Evolutionary conservation across 2,329 filamentous ascomycete species (phyloP).

Genomic region (Ceratocystis alfenasii): DNA sequence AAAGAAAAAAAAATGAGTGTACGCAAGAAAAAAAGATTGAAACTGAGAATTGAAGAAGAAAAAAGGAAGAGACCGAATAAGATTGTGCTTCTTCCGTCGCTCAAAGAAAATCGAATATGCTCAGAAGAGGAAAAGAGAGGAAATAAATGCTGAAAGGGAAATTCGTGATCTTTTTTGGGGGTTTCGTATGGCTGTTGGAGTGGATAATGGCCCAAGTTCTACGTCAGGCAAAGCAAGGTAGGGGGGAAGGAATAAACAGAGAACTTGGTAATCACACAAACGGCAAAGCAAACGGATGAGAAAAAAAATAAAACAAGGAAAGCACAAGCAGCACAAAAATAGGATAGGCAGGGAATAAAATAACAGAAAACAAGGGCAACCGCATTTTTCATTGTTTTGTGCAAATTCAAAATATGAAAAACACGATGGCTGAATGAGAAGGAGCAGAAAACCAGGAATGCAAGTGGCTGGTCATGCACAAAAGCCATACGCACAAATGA

Average conservation of each 20-base stretch:
- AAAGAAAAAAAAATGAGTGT: slow-evolving; percentile 12
- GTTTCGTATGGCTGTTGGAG: neutral
- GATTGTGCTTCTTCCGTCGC: neutral
- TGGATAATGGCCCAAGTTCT: neutral
- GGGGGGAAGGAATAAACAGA: slow-evolving; percentile 9
- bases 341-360: slow-evolving; percentile 2
- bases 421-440: neutral
- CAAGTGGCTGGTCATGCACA: slow-evolving; percentile 19
- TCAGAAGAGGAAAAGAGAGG: slow-evolving; percentile 1
- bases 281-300: neutral
- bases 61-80: neutral
- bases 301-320: slow-evolving; percentile 11
- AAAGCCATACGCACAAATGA: neutral
- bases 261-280: neutral
- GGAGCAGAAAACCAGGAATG: slow-evolving; percentile 11
- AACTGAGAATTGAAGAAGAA: slow-evolving; percentile 2
- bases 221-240: neutral
- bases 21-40: neutral
- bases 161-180: slow-evolving; percentile 10
- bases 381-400: slow-evolving; percentile 2
- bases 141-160: slow-evolving; percentile 6
- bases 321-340: slow-evolving; percentile 8
- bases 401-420: slow-evolving; percentile 7
- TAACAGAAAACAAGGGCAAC: slow-evolving; percentile 1
- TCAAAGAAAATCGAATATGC: slow-evolving; percentile 11